Evolutionary conservation across 1,284 basidiomycete genomes (phyloP).

Genomic region (Caloboletus inedulis): DNA sequence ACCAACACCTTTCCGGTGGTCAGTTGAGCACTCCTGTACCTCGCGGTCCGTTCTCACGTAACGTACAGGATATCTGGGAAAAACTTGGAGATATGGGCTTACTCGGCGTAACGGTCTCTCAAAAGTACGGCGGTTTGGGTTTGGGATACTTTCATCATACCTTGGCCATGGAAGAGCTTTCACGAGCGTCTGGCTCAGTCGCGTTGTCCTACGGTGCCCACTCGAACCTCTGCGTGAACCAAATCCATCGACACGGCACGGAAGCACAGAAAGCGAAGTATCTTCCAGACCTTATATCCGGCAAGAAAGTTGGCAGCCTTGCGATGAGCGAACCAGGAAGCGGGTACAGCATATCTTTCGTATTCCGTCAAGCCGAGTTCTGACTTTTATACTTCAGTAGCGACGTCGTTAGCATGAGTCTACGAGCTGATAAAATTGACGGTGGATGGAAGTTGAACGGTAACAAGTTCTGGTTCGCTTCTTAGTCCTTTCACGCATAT

Average conservation of each 20-base stretch:
- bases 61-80: conserved; percentile 76
- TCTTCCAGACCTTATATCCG: conserved; percentile 79
- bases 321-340: conserved; percentile 93
- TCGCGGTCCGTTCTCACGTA: conserved; percentile 1
- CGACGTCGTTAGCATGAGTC: conserved; percentile 90
- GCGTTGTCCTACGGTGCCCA: conserved; percentile 94
- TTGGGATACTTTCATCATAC: conserved; percentile 87
- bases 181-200: conserved; percentile 84
- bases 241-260: conserved; percentile 87
- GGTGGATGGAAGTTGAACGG: conserved; percentile 83
- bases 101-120: conserved; percentile 79
- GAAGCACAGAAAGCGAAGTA: conserved; percentile 84
- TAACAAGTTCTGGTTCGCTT: conserved; percentile 83
- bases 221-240: conserved; percentile 80
- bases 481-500: not conserved
- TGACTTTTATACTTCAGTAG: conserved; percentile 39
- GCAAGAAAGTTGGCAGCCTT: conserved; percentile 83
- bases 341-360: conserved; percentile 40
- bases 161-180: conserved; percentile 91
- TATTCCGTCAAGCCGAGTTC: not conserved
- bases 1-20: conserved; percentile 78
- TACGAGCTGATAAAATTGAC: conserved; percentile 73
- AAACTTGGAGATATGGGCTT: conserved; percentile 87
- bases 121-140: conserved; percentile 75
- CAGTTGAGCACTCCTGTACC: conserved; percentile 26